A percentile compares a stretch with the other conserved stretches of the same genome.
Conservation (phyloP, 2,329 filamentous ascomycete species). For the Claviceps spartinae region DNA sequence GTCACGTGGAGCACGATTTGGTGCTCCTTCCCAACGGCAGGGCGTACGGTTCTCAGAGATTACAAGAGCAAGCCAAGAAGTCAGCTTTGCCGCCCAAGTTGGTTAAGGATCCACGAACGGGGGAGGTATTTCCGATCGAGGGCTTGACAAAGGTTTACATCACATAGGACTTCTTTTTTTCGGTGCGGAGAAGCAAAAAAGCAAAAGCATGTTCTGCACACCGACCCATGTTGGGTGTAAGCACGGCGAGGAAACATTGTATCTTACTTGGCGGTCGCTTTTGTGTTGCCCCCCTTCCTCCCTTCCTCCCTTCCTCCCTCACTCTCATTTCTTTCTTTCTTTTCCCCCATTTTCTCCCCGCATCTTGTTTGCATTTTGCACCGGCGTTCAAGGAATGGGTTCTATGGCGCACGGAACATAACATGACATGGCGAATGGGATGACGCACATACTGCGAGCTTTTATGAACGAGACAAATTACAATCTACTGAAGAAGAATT, state of each 20-base stretch:
- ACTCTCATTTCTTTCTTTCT: not conserved
- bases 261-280: no score
- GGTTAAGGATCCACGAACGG: constrained; percentile 68
- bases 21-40: constrained; percentile 77
- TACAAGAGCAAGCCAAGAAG: constrained; percentile 69
- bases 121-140: constrained; percentile 47
- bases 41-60: constrained; percentile 64
- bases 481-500: not conserved
- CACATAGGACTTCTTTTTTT: constrained; percentile 35
- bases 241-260: no score
- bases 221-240: not conserved
- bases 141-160: constrained; percentile 83
- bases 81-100: constrained; percentile 51
- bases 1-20: constrained; percentile 77
- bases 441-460: not conserved
- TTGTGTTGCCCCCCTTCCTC: not conserved
- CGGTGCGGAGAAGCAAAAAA: not conserved
- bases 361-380: not conserved
- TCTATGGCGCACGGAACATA: not conserved
- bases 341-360: not conserved
- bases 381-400: not conserved
- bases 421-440: not conserved
- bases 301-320: not conserved
- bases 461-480: not conserved
- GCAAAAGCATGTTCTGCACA: not conserved